Percentiles rank a stretch among this genome's conserved stretches.
phyloP scores from a whole-genome alignment of 257 asterid species.

The Salvia hispanica region DNA sequence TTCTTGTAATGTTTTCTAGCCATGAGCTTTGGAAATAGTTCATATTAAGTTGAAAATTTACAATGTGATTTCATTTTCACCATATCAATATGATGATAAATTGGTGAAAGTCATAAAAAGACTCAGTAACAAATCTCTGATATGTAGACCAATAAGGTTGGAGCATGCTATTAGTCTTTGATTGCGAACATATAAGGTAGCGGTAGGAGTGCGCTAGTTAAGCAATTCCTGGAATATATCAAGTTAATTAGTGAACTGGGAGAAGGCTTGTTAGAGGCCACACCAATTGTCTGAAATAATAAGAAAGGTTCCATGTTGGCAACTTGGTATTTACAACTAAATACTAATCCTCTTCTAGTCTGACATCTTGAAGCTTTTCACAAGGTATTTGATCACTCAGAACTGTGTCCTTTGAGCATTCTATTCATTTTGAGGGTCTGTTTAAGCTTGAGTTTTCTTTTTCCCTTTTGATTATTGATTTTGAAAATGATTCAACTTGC shows the following conservation, averaged over 20 bases:
- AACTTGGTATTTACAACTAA: background rate
- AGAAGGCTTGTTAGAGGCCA: background rate
- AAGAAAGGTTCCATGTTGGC: background rate
- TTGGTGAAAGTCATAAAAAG: background rate
- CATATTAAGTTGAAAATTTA: background rate
- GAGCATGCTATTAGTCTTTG: background rate
- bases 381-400: background rate
- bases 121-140: background rate
- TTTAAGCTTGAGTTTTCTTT: background rate
- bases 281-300: background rate
- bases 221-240: background rate
- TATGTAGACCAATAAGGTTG: background rate
- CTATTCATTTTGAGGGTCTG: background rate
- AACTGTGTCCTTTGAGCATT: background rate
- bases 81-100: background rate
- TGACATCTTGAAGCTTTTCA: background rate
- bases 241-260: background rate
- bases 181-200: background rate
- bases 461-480: constrained; percentile 5
- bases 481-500: constrained; percentile 8
- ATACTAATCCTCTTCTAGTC: background rate
- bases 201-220: background rate
- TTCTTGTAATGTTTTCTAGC: background rate
- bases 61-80: background rate
- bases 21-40: background rate